Evolutionary conservation across 345 rosid species (phyloP).

Genomic region (Anacardium occidentale): DNA sequence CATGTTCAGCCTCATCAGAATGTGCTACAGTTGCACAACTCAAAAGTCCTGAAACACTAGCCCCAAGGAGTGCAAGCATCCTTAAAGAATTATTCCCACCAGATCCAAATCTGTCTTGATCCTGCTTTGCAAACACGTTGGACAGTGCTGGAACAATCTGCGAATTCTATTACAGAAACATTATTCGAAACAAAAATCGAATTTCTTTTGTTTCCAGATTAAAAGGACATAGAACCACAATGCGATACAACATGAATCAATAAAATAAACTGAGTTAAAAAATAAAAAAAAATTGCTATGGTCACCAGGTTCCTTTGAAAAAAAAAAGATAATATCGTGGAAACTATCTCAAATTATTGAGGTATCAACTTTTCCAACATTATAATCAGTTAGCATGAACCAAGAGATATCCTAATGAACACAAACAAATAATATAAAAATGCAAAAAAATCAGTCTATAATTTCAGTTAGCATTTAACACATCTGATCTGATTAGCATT

Average conservation of each 20-base stretch:
- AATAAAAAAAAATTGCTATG: too few relatives aligned
- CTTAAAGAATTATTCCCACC: conserved; percentile 21
- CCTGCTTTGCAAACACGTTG: background rate
- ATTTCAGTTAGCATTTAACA: background rate
- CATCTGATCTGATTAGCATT: background rate
- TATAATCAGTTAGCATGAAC: background rate
- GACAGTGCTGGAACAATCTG: conserved; percentile 11
- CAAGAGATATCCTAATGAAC: background rate
- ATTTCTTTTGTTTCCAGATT: too few relatives aligned
- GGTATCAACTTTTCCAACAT: background rate
- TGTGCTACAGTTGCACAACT: conserved; percentile 32
- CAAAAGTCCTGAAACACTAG: conserved; percentile 37
- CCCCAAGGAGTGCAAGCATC: conserved; percentile 36
- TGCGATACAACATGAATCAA: background rate
- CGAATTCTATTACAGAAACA: background rate
- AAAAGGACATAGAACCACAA: background rate
- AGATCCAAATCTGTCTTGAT: background rate
- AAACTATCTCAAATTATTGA: background rate
- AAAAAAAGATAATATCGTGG: background rate
- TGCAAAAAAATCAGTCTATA: too few relatives aligned
- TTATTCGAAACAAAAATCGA: background rate
- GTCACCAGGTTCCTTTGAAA: background rate
- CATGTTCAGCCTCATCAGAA: conserved; percentile 47
- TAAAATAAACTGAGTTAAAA: too few relatives aligned
- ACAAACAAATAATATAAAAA: background rate